Evolutionary conservation across 1,139 yeast genomes (phyloP), one percentile per base, ranked within the genome.

Genomic region (Meyerozyma carpophila): DNA sequence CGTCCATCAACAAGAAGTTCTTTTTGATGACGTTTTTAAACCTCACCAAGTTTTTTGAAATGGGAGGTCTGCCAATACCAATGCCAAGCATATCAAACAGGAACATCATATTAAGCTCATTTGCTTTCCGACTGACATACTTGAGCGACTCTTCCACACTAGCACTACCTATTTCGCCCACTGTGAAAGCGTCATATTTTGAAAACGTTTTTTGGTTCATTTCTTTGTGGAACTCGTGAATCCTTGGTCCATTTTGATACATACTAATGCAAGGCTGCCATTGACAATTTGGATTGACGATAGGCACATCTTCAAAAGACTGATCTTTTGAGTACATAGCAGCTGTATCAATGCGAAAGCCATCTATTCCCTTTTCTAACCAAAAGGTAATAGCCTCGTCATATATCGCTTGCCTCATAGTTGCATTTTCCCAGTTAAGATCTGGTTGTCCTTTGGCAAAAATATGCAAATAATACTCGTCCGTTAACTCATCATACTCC

Each of bases 21-120:
- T 39, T 48, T 29, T 41, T 20, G n/a, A 50, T 47, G 16, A 48
- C 51, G 26, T 42, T 38, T 42, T 50, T 50, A 45, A 50, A 42
- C 25, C 49, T 51, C 6, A 40, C 39, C 45, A 50, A 27, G 29
- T 27, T 13, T 7, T 27, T 27, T 27, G 29, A 27, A 27, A 27
- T 27, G 4, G 29, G 29, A 47, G 18, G 25, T 34, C 44, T n/a
- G 49, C 28, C 37, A 11, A 40, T 40, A 18, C 54, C 54, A 14
- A 50, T 37, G 42, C 46, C 51, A 31, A 45, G 50, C 14, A 50
- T 45, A 31, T 50, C 52, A 37, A 50, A 50, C 44, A 50, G 43
- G 40, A 50, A 50, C 50, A 50, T 49, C 54, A 50, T 50, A 45
- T 46, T 50, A 51, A 50, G 48, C 36, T 50, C 54, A 44, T 50